Base-by-base conservation (phyloP, 768 basidiomycete genomes). In the Hortiboletus flavorubellus region DNA sequence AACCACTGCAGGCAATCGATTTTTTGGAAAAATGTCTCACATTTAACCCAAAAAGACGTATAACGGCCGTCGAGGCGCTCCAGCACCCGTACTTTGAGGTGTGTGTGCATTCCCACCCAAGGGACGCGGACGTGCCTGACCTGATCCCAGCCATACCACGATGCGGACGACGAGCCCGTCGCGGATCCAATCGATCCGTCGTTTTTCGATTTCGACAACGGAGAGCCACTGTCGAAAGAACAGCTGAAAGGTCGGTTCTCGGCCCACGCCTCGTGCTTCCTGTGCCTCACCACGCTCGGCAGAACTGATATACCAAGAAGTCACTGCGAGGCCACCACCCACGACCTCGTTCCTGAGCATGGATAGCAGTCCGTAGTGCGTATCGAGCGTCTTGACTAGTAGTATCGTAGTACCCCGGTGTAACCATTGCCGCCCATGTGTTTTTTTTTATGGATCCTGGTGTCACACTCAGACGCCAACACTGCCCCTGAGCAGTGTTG, bases 31-130 rank as follows among this genome's bases (percentile, higher is more conserved):
- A 84, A 63, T 90, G 86, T 56, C 75, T 94, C 38, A 91, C 89
- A 1, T 93, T 93, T 68, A 89, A 83, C 56, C 96, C 96, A 9
- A 89, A 85, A 66, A 83, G 89, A 66, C 80, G 96, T 15, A 89
- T 98, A 55, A 90, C 91, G 59, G 94, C 91, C 12, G 85, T 87
- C 40, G 87, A 94, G 56, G 92, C 92, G 1, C 76, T 98, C 50
- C 81, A 82, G 57, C 96, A 98, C 73, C 92, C 93, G 0, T 97
- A 97, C 70, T 78, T 96, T 26, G 83, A 84, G 76, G 91, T 89
- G 52, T 34, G 78, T 68, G 23, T 40, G 10, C 14, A 5, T n/a
- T 3, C 23, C 5, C 29, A 16, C 5, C 7, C 14, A 12, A 15
- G 18, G 11, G 23, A 38, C 16, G 5, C 26, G 26, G 23, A 31